Evolutionary conservation across 2,329 filamentous ascomycete species (phyloP).

Genomic region (Didymella keratinophila): DNA sequence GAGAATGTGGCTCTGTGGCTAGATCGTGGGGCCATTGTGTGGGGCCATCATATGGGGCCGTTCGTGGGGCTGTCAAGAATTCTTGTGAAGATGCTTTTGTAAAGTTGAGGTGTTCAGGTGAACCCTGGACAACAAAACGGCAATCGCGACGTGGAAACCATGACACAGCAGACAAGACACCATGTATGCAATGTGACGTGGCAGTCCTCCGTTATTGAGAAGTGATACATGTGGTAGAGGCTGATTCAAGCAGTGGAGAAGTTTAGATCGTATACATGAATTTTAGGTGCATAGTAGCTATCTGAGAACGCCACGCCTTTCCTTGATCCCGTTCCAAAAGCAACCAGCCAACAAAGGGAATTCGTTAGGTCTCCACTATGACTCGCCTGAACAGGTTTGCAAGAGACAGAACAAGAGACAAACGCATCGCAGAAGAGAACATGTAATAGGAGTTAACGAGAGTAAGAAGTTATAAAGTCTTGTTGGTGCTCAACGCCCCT

Average conservation of each 20-base stretch:
- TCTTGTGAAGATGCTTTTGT: neutral
- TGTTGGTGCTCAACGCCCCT: neutral
- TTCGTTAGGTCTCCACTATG: slow-evolving; percentile 8
- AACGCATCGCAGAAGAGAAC: neutral
- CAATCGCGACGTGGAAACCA: neutral
- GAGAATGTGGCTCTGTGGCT: slow-evolving; percentile 4
- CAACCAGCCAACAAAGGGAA: slow-evolving; percentile 10
- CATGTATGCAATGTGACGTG: neutral
- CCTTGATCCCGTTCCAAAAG: neutral
- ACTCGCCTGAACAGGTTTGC: neutral
- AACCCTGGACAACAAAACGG: neutral
- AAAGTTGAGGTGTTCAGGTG: neutral
- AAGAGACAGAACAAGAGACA: neutral
- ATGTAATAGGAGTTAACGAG: slow-evolving; percentile 23
- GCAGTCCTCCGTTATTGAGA: neutral
- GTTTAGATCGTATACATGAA: slow-evolving; percentile 3
- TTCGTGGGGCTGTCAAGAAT: slow-evolving; percentile 8
- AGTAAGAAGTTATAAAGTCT: slow-evolving; percentile 25
- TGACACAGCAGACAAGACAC: neutral
- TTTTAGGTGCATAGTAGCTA: slow-evolving; percentile 4
- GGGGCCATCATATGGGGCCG: slow-evolving; percentile 1
- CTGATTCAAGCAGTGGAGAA: neutral
- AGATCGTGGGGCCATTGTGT: neutral
- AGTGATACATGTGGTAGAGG: neutral
- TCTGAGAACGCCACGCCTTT: neutral